Evolutionary conservation across 2,329 filamentous ascomycete species (phyloP).

Genomic region (Celoporthe dispersa): DNA sequence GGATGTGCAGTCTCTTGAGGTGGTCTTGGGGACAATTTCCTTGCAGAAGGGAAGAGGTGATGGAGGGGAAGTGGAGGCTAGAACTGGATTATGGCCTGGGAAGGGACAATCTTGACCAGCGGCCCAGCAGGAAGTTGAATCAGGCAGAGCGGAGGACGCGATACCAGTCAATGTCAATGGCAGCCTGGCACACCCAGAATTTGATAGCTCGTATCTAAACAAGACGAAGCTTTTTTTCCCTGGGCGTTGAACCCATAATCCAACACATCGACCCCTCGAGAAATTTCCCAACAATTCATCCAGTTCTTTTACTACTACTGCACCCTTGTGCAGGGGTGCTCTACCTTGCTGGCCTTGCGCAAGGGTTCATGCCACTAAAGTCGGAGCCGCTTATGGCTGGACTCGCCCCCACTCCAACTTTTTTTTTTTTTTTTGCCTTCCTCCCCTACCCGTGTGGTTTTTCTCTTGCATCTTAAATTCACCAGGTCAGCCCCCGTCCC

Average conservation of each 20-base stretch:
- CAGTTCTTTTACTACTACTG: slow-evolving; percentile 21
- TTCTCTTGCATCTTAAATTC: slow-evolving; percentile 11
- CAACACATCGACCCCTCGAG: slow-evolving; percentile 12
- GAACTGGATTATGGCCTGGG: slow-evolving; percentile 5
- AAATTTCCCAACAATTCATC: slow-evolving; percentile 27
- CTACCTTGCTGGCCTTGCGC: slow-evolving; percentile 7
- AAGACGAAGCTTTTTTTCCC: slow-evolving; percentile 1
- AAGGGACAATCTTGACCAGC: slow-evolving; percentile 3
- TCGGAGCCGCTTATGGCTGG: slow-evolving; percentile 14
- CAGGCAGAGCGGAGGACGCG: background rate
- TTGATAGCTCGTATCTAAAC: background rate
- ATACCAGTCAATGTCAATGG: background rate
- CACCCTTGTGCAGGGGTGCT: slow-evolving; percentile 19
- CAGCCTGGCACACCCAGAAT: background rate
- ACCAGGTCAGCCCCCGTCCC: slow-evolving; percentile 11
- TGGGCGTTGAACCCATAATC: slow-evolving; percentile 14
- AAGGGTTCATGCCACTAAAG: slow-evolving; percentile 15
- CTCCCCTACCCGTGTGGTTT: background rate
- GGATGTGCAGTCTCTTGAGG: background rate
- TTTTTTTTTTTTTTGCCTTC: background rate
- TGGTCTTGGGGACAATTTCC: background rate
- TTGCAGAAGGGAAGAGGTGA: slow-evolving; percentile 8
- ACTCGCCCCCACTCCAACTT: slow-evolving; percentile 19
- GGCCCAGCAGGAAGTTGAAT: slow-evolving; percentile 4
- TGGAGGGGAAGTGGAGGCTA: slow-evolving; percentile 4